Base-by-base conservation (phyloP, 2,329 filamentous ascomycete species). In the Neofusicoccum sp. region DNA sequence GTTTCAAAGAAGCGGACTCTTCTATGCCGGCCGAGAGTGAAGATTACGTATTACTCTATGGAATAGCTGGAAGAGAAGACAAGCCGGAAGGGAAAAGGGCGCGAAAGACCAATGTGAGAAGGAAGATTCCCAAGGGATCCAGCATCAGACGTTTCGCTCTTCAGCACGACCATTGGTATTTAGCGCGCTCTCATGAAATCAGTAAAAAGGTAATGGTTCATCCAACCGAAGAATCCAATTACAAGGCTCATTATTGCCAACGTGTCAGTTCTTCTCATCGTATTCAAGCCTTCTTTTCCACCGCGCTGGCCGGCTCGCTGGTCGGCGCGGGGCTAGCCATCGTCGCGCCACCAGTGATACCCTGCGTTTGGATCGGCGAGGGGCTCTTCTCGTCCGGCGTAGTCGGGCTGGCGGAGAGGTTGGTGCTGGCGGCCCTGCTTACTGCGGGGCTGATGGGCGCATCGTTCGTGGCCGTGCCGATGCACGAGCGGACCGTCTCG, bases 401-500 rank as follows among this genome's bases (percentile, higher is more conserved):
- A 11, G 63, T 58, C 2, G 63, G 59, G 22, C 50, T 62, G 29
- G 14, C 62, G 54, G 5, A 61, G 60, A 69, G 66, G 41, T 67
- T 72, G 37, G 62, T 69, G 37, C 67, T 67, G 0, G 71, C 69
- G 1, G 78, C 77, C 45, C 75, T 76, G 28, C 69, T 77, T 1
- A 76, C 77, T 22, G 70, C 67, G 48, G 11, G 61, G 66, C 6
- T 71, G 71, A 6, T 62, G 34, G 79, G 79, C 31, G 71, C 58
- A 50, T 82, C 80, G 64, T 69, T 74, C n/a, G 77, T 78, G 9
- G 76, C 72, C 50, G 77, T 71, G 56, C 87, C 87, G 33, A 86
- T 85, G 7, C 86, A 84, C 63, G 81, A 77, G 49, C 82, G 79
- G 71, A 97, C 89, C 67, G 92, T 81, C 37, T 89, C 85, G 77